Percentiles rank a stretch among this genome's conserved stretches.
phyloP scores from a whole-genome alignment of 352 stramenopile genomes.

The Aphanomyces stellatus region DNA sequence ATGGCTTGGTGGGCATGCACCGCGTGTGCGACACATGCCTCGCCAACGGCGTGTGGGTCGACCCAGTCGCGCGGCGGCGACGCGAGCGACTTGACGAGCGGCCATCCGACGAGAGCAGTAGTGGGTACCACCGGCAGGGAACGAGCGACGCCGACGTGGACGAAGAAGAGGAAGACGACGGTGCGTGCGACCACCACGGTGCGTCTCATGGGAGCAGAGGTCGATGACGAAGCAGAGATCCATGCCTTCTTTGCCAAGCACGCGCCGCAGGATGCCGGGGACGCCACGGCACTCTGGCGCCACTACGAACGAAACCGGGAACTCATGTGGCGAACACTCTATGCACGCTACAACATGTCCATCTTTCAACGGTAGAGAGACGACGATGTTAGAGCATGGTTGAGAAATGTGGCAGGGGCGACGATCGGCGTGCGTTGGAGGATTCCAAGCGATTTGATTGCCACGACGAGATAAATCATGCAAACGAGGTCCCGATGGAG shows the following conservation, averaged over 20 bases:
- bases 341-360: constrained; percentile 2
- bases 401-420: too few relatives aligned
- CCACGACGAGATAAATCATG: too few relatives aligned
- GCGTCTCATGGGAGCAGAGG: too few relatives aligned
- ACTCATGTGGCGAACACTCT: constrained; percentile 1
- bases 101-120: too few relatives aligned
- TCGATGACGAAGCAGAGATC: neutral
- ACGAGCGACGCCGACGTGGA: too few relatives aligned
- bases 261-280: neutral
- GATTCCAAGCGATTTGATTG: too few relatives aligned
- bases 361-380: too few relatives aligned
- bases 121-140: too few relatives aligned
- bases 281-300: neutral
- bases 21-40: constrained; percentile 16
- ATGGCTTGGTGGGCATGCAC: constrained; percentile 3
- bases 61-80: neutral
- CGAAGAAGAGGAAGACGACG: neutral
- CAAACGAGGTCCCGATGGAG: too few relatives aligned
- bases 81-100: neutral
- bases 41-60: constrained; percentile 15
- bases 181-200: too few relatives aligned
- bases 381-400: too few relatives aligned
- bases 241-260: neutral
- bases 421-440: too few relatives aligned
- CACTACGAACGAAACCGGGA: neutral